These are phyloP conservation scores for Rhytidhysteron rufulum DNA, from an alignment of 2,329 filamentous ascomycete genomes.

Conservation along the genomic window DNA sequence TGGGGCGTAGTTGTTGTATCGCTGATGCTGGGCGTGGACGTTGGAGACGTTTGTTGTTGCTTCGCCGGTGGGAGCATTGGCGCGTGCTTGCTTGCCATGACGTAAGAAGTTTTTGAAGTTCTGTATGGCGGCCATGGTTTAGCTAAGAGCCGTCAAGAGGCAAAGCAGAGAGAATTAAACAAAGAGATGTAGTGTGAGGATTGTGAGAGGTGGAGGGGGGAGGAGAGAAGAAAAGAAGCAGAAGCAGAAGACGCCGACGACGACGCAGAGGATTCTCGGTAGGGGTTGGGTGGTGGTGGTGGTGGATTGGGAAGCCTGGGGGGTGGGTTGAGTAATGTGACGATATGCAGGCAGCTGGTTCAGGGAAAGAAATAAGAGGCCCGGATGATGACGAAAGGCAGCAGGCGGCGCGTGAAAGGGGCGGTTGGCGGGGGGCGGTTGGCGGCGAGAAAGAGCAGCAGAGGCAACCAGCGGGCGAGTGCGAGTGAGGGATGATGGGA, in stretches of 20 bases:
- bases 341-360: neutral
- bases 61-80: slow-evolving; percentile 56
- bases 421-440: too few species aligned
- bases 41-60: slow-evolving; percentile 61
- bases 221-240: slow-evolving; percentile 1
- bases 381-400: too few species aligned
- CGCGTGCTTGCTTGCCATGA: slow-evolving; percentile 91
- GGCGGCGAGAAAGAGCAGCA: neutral
- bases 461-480: slow-evolving; percentile 1
- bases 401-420: neutral
- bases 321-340: neutral
- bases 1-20: slow-evolving; percentile 47
- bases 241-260: neutral
- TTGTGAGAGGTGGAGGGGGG: neutral
- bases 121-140: slow-evolving; percentile 71
- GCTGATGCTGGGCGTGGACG: slow-evolving; percentile 62
- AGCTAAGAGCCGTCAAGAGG: slow-evolving; percentile 7
- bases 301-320: neutral
- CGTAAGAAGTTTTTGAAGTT: slow-evolving; percentile 98
- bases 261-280: neutral
- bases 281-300: neutral
- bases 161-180: neutral
- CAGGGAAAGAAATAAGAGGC: too few species aligned
- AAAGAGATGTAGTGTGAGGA: slow-evolving; percentile 1
- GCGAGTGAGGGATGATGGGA: neutral